These are phyloP conservation scores for Saccharomyces hybrid DNA, from an alignment of 1,139 yeast species.

Conservation along the genomic window DNA sequence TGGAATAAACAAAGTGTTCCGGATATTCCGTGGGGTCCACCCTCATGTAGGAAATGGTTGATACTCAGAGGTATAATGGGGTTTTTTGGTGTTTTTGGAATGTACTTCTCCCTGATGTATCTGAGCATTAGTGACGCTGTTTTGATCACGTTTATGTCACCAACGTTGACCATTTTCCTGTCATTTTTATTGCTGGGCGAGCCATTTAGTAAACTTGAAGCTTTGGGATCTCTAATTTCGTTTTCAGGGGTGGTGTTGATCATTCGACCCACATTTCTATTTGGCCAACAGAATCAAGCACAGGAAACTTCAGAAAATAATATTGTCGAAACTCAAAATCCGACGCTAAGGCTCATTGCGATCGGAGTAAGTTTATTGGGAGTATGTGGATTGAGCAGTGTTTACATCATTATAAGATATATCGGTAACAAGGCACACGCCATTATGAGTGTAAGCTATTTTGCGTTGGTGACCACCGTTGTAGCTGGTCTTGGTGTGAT, in stretches of 20 bases:
- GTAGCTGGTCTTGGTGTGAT: constrained; percentile 50
- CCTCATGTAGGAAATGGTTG: constrained; percentile 45
- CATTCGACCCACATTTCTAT: constrained; percentile 72
- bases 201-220: constrained; percentile 59
- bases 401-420: constrained; percentile 62
- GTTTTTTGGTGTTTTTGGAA: constrained; percentile 68
- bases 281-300: constrained; percentile 35
- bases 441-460: constrained; percentile 66
- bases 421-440: constrained; percentile 80
- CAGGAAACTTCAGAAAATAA: constrained; percentile 19
- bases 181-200: constrained; percentile 67
- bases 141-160: constrained; percentile 69
- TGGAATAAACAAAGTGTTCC: constrained; percentile 40
- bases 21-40: constrained; percentile 68
- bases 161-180: constrained; percentile 65
- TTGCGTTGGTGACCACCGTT: constrained; percentile 52
- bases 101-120: constrained; percentile 67
- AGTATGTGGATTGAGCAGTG: constrained; percentile 61
- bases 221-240: constrained; percentile 59
- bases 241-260: constrained; percentile 69
- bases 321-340: constrained; percentile 22
- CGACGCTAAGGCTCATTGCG: constrained; percentile 40
- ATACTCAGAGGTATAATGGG: constrained; percentile 66
- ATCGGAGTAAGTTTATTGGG: constrained; percentile 60
- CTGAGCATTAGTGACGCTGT: constrained; percentile 73